Evolutionary conservation across 192 early-diverging fungal genomes (phyloP).

Genomic region (Allomyces javanicus): DNA sequence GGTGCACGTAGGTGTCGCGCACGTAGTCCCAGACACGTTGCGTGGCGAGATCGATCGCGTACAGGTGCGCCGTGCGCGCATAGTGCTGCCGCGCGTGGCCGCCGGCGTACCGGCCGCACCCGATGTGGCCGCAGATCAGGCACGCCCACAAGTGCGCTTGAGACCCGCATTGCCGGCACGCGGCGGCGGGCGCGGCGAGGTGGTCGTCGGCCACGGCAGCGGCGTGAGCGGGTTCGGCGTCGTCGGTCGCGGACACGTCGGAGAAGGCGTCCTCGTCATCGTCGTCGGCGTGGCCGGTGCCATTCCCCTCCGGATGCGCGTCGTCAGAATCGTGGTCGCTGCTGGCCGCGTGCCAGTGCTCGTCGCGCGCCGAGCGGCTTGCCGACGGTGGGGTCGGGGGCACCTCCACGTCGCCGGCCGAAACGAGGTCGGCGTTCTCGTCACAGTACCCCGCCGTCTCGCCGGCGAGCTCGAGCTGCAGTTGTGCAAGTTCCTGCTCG

Average conservation of each 20-base stretch:
- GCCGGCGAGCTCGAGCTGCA: too few relatives aligned
- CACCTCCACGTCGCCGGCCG: too few relatives aligned
- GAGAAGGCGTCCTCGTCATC: background rate
- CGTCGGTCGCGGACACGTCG: background rate
- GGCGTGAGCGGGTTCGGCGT: background rate
- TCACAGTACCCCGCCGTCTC: too few relatives aligned
- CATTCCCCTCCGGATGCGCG: too few relatives aligned
- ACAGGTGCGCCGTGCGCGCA: constrained; percentile 59
- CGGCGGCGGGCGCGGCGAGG: constrained; percentile 11
- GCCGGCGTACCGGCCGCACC: constrained; percentile 81
- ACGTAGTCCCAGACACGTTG: constrained; percentile 98
- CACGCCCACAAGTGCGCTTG: constrained; percentile 85
- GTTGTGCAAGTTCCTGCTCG: too few relatives aligned
- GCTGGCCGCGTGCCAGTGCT: too few relatives aligned
- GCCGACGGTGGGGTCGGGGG: too few relatives aligned
- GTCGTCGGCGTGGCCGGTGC: too few relatives aligned
- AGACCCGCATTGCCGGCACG: constrained; percentile 57
- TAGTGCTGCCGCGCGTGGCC: constrained; percentile 84
- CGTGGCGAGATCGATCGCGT: constrained; percentile 80
- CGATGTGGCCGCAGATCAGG: constrained; percentile 84
- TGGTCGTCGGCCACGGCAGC: constrained; percentile 7
- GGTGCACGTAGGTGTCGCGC: constrained; percentile 90
- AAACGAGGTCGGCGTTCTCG: too few relatives aligned
- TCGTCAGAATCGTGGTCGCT: too few relatives aligned
- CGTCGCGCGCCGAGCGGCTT: too few relatives aligned